Base-by-base conservation (phyloP, 495 filamentous ascomycete species). In the Tuber melanosporum region DNA sequence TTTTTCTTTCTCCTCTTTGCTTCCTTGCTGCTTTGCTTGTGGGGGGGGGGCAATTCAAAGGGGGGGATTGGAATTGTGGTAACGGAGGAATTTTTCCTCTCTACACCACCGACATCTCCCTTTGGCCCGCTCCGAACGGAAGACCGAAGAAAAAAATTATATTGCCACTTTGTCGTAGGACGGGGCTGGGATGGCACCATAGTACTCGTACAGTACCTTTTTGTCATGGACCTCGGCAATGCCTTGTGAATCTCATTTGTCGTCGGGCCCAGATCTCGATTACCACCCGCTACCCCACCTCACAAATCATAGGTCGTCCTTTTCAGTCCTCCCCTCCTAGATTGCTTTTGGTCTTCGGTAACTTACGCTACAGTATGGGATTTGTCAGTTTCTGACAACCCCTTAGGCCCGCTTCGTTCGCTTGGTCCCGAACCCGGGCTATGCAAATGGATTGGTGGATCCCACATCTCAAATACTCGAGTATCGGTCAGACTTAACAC, bases 161-260 rank as follows among this genome's bases (percentile, higher is more conserved):
- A 15, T 39, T 39, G 46, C 46, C 20, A 62, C 22, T 73, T 26
- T 44, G 17, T 43, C 32, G 32, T 5, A 43, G 39, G 17, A 57
- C 39, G 47, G 73, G 76, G 45, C 77, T 76, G 73, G 73, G 71
- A 80, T 79, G 78, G 79, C 74, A 62, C 78, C 76, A 80, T 73
- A 52, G 22, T n/a, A n/a, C n/a, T n/a, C n/a, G n/a, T n/a, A n/a
- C n/a, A n/a, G n/a, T 52, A 26, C 72, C 43, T 45, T 62, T 66
- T 76, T 73, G 71, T 76, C 71, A 73, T 74, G 62, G 17, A 26
- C 74, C 62, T 71, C 62, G 57, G 74, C 71, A 70, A 78, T 66
- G 4, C 15, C 57, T 36, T 62, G 52, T 15, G 4, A 15, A 26
- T 26, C n/a, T 14, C 57, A 32, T 66, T 66, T 15, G 57, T 14